A percentile compares a stretch with the other conserved stretches of the same genome.
These are phyloP conservation scores for Biancaea sappan DNA, from an alignment of 306 rosid species.

Conservation along the genomic window DNA sequence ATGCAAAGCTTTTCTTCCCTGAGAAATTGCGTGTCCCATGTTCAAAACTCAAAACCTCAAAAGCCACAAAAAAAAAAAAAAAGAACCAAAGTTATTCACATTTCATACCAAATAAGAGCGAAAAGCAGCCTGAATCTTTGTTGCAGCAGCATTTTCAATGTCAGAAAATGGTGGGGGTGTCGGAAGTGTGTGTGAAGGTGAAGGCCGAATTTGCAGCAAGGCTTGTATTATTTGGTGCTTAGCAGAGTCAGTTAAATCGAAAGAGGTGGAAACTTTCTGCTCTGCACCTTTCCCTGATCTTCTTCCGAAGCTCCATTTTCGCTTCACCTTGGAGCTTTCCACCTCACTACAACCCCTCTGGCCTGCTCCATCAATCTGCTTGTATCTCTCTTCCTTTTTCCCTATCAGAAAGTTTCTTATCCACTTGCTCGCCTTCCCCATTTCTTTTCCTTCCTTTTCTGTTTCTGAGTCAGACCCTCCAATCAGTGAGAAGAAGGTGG, in stretches of 20 bases:
- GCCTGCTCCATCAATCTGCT: conserved; percentile 41
- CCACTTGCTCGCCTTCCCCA: conserved; percentile 91
- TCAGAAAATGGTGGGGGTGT: conserved; percentile 15
- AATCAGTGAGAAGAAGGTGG: neutral
- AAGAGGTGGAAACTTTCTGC: conserved; percentile 53
- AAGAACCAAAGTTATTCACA: too few species aligned
- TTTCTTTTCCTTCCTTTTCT: conserved; percentile 8
- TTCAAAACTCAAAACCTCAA: neutral
- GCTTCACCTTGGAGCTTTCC: conserved; percentile 53
- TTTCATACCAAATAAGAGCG: conserved; percentile 78
- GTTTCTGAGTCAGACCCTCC: too few species aligned
- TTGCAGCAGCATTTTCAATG: conserved; percentile 57
- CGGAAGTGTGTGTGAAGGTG: conserved; percentile 28
- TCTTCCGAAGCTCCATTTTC: conserved; percentile 81
- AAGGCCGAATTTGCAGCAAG: conserved; percentile 33
- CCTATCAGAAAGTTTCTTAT: conserved; percentile 71
- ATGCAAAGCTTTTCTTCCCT: conserved; percentile 89
- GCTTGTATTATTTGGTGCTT: conserved; percentile 41
- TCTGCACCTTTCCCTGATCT: conserved; percentile 39
- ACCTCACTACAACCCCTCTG: neutral
- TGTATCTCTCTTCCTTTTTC: conserved; percentile 54
- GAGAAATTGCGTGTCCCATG: conserved; percentile 27
- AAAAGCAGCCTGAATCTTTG: conserved; percentile 73
- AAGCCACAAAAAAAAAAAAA: conserved; percentile 1
- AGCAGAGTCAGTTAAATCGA: conserved; percentile 45